phyloP scores from a whole-genome alignment of 1,284 basidiomycete species.

The Hemileia vastatrix region DNA sequence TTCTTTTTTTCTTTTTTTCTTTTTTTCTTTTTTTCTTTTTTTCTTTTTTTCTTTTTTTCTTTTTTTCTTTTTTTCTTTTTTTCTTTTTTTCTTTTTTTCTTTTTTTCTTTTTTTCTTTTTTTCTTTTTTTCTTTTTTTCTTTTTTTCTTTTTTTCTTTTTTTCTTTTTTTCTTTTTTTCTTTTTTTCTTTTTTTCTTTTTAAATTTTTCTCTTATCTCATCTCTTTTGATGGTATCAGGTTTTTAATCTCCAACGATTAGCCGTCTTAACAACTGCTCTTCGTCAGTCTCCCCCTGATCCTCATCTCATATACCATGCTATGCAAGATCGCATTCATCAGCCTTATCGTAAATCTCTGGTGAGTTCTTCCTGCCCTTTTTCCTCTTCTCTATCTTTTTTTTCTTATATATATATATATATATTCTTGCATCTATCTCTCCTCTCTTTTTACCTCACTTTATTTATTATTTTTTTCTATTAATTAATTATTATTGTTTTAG shows the following conservation, averaged over 20 bases:
- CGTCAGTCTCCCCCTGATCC: constrained; percentile 82
- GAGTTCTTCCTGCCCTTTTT: constrained; percentile 35
- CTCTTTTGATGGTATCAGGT: constrained; percentile 66
- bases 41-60: background rate
- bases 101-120: background rate
- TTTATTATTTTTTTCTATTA: background rate
- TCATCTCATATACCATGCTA: constrained; percentile 92
- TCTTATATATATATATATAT: background rate
- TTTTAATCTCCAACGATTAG: constrained; percentile 93
- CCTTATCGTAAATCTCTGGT: constrained; percentile 84
- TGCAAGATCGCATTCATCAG: constrained; percentile 98
- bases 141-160: background rate
- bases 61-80: background rate
- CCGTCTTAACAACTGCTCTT: constrained; percentile 93
- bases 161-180: constrained; percentile 18
- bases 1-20: background rate
- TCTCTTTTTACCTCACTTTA: background rate
- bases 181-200: background rate
- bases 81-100: background rate
- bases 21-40: background rate
- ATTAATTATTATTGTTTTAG: constrained; percentile 47
- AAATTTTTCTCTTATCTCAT: too few species aligned
- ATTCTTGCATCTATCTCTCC: background rate
- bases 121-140: background rate
- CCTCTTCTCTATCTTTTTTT: background rate